Base-by-base conservation (phyloP, 1,284 basidiomycete genomes). In the Microstroma glucosiphilum region DNA sequence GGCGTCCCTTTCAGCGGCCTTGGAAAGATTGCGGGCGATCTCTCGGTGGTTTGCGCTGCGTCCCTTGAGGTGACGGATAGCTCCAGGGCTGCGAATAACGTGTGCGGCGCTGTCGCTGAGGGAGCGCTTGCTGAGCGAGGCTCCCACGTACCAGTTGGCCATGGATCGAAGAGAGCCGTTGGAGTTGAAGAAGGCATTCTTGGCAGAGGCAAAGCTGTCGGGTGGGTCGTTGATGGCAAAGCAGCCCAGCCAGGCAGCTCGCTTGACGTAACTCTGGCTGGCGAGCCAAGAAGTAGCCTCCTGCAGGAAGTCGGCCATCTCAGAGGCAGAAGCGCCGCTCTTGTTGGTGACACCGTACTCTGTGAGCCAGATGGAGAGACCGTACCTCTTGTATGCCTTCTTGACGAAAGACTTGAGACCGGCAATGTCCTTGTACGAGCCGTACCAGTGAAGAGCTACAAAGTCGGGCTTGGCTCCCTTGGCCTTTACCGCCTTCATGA, bases 361-460 rank as follows among this genome's bases (percentile, higher is more conserved):
- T n/a, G 75, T 75, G 19, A 78, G 21, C 77, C 77, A 78, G 54
- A 78, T 65, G 2, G 63, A 17, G 48, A 40, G 30, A 1, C 56
- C 51, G 59, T 61, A 73, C 13, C 56, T 62, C 1, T 69, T 54
- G 63, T 73, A 65, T 7, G 76, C 69, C 19, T 57, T 61, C 41
- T 60, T 40, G 49, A 77, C 61, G 69, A 68, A 78, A 9, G 59
- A 59, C 42, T 68, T 72, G 30, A 77, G 66, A 43, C 68, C 65
- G 63, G 66, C 69, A 19, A 74, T 61, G 57, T 77, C 73, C 12
- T 61, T 55, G 59, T 63, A 68, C 17, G 65, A 63, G 8, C 76
- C 76, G 63, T 78, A 78, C 72, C 75, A 78, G 67, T 78, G 77
- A n/a, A 76, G 43, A 1, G 77, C 71, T 19, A 74, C 66, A 57